Evolutionary conservation across 257 asterid genomes (phyloP).

Genomic region (Oldenlandia corymbosa): DNA sequence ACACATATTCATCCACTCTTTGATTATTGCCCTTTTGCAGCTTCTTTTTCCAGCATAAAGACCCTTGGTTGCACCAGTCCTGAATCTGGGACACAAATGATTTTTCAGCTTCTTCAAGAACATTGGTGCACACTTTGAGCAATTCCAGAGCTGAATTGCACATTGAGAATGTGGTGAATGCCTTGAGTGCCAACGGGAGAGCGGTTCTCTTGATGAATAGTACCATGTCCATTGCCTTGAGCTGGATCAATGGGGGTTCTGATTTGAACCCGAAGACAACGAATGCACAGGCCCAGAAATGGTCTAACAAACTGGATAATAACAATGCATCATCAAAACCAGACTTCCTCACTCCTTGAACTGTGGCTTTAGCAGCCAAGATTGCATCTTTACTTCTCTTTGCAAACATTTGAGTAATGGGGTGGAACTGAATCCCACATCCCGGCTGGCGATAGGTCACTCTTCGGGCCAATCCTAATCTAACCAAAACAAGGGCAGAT

Average conservation of each 20-base stretch:
- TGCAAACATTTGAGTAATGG: slow-evolving; percentile 52
- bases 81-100: slow-evolving; percentile 71
- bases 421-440: slow-evolving; percentile 76
- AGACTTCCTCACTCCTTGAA: slow-evolving; percentile 58
- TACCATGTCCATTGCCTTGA: slow-evolving; percentile 67
- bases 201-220: slow-evolving; percentile 57
- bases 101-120: slow-evolving; percentile 85
- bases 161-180: slow-evolving; percentile 62
- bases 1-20: slow-evolving; percentile 68
- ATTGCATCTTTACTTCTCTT: slow-evolving; percentile 39
- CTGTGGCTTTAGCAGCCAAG: slow-evolving; percentile 49
- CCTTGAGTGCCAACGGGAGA: slow-evolving; percentile 57
- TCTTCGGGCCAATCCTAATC: slow-evolving; percentile 60
- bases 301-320: slow-evolving; percentile 37
- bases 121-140: slow-evolving; percentile 72
- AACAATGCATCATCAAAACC: slow-evolving; percentile 34
- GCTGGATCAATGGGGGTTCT: slow-evolving; percentile 70
- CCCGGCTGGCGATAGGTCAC: slow-evolving; percentile 55
- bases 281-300: slow-evolving; percentile 78
- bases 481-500: slow-evolving; percentile 54
- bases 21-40: slow-evolving; percentile 51
- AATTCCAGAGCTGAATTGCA: slow-evolving; percentile 83
- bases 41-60: slow-evolving; percentile 76
- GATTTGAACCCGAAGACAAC: slow-evolving; percentile 77
- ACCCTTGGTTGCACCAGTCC: slow-evolving; percentile 76